Conservation (phyloP, 306 rosid species). For the Echinosophora koreensis region DNA sequence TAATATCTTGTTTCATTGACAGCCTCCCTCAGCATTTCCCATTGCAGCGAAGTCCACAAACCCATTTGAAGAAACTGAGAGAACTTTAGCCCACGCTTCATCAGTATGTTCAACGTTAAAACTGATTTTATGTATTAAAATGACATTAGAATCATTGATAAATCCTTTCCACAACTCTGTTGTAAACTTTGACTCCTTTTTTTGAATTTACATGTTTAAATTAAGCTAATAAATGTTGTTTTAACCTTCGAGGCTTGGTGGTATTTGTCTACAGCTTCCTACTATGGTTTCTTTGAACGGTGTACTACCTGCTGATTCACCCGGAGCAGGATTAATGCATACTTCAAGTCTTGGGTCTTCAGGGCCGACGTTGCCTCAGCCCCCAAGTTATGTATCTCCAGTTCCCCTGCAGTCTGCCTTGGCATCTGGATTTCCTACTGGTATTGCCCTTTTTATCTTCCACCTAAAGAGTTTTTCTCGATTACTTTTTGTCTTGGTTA, state of each 20-base stretch:
- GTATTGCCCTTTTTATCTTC: constrained; percentile 55
- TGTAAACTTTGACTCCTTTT: background rate
- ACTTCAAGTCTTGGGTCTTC: constrained; percentile 56
- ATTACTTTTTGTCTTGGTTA: constrained; percentile 28
- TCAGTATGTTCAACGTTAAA: constrained; percentile 57
- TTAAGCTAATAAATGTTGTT: background rate
- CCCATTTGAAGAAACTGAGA: constrained; percentile 70
- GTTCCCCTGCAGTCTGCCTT: constrained; percentile 47
- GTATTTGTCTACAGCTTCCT: constrained; percentile 58
- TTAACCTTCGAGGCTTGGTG: constrained; percentile 29
- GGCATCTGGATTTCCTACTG: constrained; percentile 46
- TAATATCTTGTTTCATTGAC: constrained; percentile 47
- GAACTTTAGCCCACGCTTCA: constrained; percentile 47
- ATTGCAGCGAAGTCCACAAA: constrained; percentile 54
- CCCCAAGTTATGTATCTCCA: constrained; percentile 51
- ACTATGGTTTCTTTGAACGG: constrained; percentile 51
- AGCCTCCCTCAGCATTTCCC: constrained; percentile 62
- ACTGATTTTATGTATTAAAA: constrained; percentile 20
- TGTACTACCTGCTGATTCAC: constrained; percentile 45
- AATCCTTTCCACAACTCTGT: background rate
- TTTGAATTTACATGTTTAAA: background rate
- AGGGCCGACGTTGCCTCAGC: constrained; percentile 50
- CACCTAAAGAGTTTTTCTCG: constrained; percentile 9
- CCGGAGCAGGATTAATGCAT: constrained; percentile 52
- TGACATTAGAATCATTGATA: background rate